phyloP scores from a whole-genome alignment of 768 basidiomycete genomes.

The Rubroboletus satanas region DNA sequence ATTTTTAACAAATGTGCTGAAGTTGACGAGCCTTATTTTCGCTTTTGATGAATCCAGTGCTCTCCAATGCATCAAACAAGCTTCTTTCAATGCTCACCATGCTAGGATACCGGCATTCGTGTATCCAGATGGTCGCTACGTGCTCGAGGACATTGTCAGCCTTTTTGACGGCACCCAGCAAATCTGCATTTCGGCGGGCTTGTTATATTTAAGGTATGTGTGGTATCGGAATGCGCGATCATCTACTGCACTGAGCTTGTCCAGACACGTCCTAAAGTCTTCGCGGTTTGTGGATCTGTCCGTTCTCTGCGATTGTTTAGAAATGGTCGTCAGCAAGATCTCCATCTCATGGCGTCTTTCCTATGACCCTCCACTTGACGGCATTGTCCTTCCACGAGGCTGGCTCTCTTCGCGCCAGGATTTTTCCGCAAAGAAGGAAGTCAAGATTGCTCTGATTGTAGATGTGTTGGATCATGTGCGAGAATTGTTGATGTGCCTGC shows the following conservation, averaged over 20 bases:
- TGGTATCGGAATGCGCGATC: not conserved
- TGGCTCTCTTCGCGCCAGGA: conserved; percentile 38
- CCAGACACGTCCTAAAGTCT: conserved; percentile 42
- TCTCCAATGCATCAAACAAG: conserved; percentile 32
- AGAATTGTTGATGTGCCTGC: conserved; percentile 29
- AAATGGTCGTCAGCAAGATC: conserved; percentile 42
- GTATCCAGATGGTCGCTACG: conserved; percentile 15
- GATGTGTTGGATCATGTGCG: conserved; percentile 17
- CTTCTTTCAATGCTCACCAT: conserved; percentile 19
- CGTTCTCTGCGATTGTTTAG: conserved; percentile 50
- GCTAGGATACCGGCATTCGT: not conserved
- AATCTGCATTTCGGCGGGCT: conserved; percentile 32
- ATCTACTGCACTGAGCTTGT: not conserved
- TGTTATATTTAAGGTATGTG: conserved; percentile 39
- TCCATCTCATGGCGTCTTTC: conserved; percentile 35
- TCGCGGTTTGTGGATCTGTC: conserved; percentile 40
- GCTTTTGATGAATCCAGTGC: conserved; percentile 36
- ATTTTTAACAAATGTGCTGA: conserved; percentile 42
- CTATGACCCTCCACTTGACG: conserved; percentile 33
- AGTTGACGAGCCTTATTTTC: conserved; percentile 37
- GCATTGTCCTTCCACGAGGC: conserved; percentile 49
- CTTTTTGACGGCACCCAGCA: conserved; percentile 23
- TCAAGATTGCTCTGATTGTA: not conserved
- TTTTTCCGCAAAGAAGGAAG: conserved; percentile 12
- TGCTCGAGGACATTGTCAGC: conserved; percentile 33